Evolutionary conservation across 371 early-diverging fungal genomes (phyloP).

Genomic region (Sporodiniella umbellata): DNA sequence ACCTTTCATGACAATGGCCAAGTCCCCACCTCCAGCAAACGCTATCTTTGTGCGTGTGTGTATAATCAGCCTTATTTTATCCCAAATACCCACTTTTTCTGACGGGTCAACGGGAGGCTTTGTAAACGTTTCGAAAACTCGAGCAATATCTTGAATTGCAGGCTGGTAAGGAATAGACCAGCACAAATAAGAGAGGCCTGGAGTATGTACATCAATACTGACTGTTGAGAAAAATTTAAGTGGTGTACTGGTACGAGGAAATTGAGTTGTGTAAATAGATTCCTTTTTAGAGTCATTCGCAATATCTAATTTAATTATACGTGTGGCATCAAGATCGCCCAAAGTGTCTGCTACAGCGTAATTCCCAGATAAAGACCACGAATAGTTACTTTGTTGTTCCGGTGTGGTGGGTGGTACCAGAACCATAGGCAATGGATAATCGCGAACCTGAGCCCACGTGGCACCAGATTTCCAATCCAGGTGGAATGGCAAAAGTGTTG

Average conservation of each 20-base stretch:
- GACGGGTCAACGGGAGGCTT: slow-evolving; percentile 65
- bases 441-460: slow-evolving; percentile 51
- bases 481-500: slow-evolving; percentile 56
- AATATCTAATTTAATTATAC: slow-evolving; percentile 20
- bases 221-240: slow-evolving; percentile 62
- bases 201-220: slow-evolving; percentile 42
- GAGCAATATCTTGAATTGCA: slow-evolving; percentile 60
- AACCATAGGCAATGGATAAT: slow-evolving; percentile 56
- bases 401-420: slow-evolving; percentile 39
- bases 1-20: slow-evolving; percentile 48
- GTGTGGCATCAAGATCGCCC: slow-evolving; percentile 32
- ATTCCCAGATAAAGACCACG: slow-evolving; percentile 42
- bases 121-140: slow-evolving; percentile 61
- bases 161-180: slow-evolving; percentile 69
- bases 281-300: slow-evolving; percentile 7
- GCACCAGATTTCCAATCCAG: slow-evolving; percentile 41
- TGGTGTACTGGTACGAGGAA: slow-evolving; percentile 57
- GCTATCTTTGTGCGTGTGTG: slow-evolving; percentile 56
- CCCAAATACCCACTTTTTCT: slow-evolving; percentile 74
- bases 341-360: slow-evolving; percentile 44
- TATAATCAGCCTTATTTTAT: slow-evolving; percentile 67
- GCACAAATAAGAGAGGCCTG: slow-evolving; percentile 34
- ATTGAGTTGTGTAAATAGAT: slow-evolving; percentile 25
- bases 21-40: slow-evolving; percentile 59
- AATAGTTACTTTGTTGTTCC: background rate